Evolutionary conservation across 2,329 filamentous ascomycete species (phyloP), one percentile per base, ranked within the genome.

Genomic region (Fusarium mexicanum): DNA sequence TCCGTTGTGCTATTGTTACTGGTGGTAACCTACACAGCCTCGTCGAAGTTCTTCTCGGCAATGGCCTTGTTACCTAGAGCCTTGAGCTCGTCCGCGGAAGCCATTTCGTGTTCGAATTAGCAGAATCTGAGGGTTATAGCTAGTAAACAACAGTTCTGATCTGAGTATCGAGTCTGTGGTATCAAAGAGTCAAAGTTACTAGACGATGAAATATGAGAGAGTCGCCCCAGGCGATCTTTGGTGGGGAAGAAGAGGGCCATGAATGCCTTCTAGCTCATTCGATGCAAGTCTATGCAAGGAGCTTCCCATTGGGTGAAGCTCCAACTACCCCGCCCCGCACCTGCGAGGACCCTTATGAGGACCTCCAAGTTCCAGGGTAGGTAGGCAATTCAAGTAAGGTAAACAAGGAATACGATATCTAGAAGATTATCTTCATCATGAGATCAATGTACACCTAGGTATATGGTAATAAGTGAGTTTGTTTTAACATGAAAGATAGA

Each of bases 11-110:
- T 35, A 22, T 22, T 57, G 33, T 57, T 18, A 40, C 48, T 38
- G 35, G 5, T 41, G 55, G 44, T 43, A 65, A 91, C 94, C 85
- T 90, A 98, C 96, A 98, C 91, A 81, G 96, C 96, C 83, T 96
- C 94, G 80, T 95, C 90, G 84, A 98, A 99, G 85, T 98, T 95
- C 90, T 98, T 98, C 73, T 94, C 95, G 76, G 94, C 93, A 85
- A 99, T 99, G 85, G 97, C 95, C 88, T 97, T 97, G 89, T 99
- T 99, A 87, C 96, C 96, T 83, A 96, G 93, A 80, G 95, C 94
- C 89, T 99, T 99, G 80, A 99, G 91, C 90, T 96, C 90, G 83
- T 92, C 91, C 78, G 90, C 90, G 71, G 88, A 88, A 79, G 89
- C 84, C 89, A 91, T 91, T 61, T 44, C 73, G 65, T 58, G 26